These are phyloP conservation scores for Psilocybe sp. DNA, from an alignment of 768 basidiomycete species.

Conservation along the genomic window DNA sequence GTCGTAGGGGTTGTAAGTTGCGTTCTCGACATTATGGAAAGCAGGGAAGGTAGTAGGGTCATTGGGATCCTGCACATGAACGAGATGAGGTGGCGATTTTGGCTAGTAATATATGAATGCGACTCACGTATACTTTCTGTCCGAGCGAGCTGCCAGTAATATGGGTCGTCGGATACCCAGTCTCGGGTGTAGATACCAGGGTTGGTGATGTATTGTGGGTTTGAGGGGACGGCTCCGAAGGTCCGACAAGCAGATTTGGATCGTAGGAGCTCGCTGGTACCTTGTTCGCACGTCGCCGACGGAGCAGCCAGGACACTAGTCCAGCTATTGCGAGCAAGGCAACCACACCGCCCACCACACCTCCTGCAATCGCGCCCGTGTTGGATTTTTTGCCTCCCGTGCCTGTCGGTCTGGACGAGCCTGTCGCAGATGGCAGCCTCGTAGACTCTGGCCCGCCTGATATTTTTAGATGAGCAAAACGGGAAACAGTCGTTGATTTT, in stretches of 20 bases:
- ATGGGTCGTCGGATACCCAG: constrained; percentile 9
- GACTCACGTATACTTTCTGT: constrained; percentile 37
- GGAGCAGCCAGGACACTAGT: constrained; percentile 24
- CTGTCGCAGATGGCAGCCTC: constrained; percentile 20
- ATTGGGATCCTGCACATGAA: constrained; percentile 28
- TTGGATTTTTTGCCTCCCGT: constrained; percentile 8
- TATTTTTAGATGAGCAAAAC: background rate
- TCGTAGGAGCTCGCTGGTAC: no score
- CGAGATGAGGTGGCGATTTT: background rate
- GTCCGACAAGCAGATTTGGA: no score
- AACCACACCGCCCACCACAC: constrained; percentile 56
- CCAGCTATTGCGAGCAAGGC: constrained; percentile 40
- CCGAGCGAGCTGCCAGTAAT: constrained; percentile 22
- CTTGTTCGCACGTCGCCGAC: constrained; percentile 10
- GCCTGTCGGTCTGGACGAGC: background rate
- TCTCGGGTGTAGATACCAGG: constrained; percentile 18
- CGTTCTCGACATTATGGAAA: constrained; percentile 10
- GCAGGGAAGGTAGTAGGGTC: constrained; percentile 41
- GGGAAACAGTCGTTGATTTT: background rate
- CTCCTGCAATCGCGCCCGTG: constrained; percentile 51
- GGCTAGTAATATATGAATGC: no score
- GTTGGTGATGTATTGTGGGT: background rate
- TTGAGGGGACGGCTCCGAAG: no score
- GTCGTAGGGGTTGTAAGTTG: constrained; percentile 11
- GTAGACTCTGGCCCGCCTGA: constrained; percentile 35